Conservation (phyloP, 306 rosid genomes). For the Cicer bijugum region DNA sequence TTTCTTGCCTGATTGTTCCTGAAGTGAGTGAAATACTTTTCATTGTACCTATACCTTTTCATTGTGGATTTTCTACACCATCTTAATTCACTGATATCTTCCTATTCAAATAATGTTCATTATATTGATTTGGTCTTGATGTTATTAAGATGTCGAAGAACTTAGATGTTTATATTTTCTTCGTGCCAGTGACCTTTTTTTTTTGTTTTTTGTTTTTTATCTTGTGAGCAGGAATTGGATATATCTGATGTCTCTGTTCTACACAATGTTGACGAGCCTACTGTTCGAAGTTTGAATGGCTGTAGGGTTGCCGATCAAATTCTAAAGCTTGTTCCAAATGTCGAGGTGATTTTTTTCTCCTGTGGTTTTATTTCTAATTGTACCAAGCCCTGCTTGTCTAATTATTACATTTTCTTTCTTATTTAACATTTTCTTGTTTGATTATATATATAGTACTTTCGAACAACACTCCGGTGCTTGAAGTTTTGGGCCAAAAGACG, state of each 20-base stretch:
- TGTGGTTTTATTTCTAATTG: slow-evolving; percentile 10
- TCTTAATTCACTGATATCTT: neutral
- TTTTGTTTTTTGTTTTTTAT: neutral
- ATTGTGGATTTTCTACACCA: neutral
- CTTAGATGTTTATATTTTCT: slow-evolving; percentile 6
- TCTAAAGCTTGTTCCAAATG: slow-evolving; percentile 94
- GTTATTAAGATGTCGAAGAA: neutral
- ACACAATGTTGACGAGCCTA: slow-evolving; percentile 81
- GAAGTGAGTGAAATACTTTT: slow-evolving; percentile 58
- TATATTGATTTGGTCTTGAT: neutral
- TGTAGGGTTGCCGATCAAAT: slow-evolving; percentile 99
- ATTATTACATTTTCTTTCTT: neutral
- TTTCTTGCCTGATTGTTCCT: slow-evolving; percentile 78
- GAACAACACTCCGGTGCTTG: slow-evolving; percentile 80
- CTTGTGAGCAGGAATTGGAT: slow-evolving; percentile 73
- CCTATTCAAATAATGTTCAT: slow-evolving; percentile 6
- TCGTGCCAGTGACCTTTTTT: neutral
- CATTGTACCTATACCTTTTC: neutral
- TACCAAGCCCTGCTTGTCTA: neutral
- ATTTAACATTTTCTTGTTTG: neutral
- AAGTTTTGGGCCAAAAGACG: slow-evolving; percentile 96
- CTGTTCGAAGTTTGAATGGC: slow-evolving; percentile 93
- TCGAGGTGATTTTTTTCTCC: slow-evolving; percentile 55
- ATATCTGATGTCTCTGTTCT: slow-evolving; percentile 74
- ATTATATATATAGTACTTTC: slow-evolving; percentile 57